These are phyloP conservation scores for Raddia distichophylla DNA, from an alignment of 176 grass and related monocot species.

Conservation along the genomic window DNA sequence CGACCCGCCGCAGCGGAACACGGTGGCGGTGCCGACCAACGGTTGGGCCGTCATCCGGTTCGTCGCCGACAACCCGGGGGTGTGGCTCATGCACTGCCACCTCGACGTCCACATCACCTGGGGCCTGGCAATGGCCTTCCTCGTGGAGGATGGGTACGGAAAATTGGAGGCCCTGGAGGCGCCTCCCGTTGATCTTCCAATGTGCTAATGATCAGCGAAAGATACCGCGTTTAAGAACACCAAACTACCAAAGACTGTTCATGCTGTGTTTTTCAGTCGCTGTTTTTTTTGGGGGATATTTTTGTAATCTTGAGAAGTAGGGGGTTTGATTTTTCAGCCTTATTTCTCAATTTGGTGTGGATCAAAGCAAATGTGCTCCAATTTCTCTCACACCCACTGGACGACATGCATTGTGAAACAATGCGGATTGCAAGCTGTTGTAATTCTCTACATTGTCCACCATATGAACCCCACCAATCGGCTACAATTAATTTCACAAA, in stretches of 20 bases:
- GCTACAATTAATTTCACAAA: no score
- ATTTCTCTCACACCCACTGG: no score
- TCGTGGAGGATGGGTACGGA: conserved; percentile 69
- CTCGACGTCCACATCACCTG: conserved; percentile 84
- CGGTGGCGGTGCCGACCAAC: conserved; percentile 67
- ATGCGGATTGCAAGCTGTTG: no score
- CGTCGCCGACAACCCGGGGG: conserved; percentile 71
- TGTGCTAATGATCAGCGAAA: conserved; percentile 48
- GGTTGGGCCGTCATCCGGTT: conserved; percentile 89
- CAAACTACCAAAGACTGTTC: not conserved
- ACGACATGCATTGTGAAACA: no score
- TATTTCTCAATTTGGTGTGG: no score
- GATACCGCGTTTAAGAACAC: not conserved
- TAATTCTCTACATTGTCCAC: no score
- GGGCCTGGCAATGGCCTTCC: conserved; percentile 83
- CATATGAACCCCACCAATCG: no score
- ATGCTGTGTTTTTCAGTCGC: conserved; percentile 10
- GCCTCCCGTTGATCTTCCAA: conserved; percentile 63
- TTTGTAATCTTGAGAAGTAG: conserved; percentile 39
- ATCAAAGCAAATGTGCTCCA: no score
- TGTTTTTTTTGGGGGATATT: not conserved
- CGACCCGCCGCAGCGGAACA: conserved; percentile 73
- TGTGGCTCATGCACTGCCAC: conserved; percentile 90
- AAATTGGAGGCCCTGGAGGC: conserved; percentile 51
- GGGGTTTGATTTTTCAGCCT: conserved; percentile 44